Evolutionary conservation across 805 yeast species (phyloP).

Genomic region (Metahyphopichia silvanorum): DNA sequence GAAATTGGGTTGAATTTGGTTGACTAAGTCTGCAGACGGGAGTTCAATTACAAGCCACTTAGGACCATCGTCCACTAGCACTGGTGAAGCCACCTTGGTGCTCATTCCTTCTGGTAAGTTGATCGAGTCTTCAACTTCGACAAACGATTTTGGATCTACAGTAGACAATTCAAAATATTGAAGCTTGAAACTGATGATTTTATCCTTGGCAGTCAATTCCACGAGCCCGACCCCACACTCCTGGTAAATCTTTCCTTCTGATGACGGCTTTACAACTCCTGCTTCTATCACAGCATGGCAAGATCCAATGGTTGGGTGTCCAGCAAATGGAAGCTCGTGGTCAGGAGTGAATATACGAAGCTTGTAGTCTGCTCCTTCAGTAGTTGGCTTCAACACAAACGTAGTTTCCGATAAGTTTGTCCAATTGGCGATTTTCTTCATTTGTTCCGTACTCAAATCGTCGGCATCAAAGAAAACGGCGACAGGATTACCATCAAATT

Average conservation of each 20-base stretch:
- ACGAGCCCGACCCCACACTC: slow-evolving; percentile 47
- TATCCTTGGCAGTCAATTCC: slow-evolving; percentile 21
- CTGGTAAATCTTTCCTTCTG: slow-evolving; percentile 29
- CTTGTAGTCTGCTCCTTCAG: slow-evolving; percentile 40
- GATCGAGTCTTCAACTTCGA: slow-evolving; percentile 7
- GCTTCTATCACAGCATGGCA: slow-evolving; percentile 44
- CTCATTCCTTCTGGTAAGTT: slow-evolving; percentile 5
- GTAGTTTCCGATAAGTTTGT: slow-evolving; percentile 60
- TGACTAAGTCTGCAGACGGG: slow-evolving; percentile 26
- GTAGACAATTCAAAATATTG: slow-evolving; percentile 13
- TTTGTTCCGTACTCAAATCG: slow-evolving; percentile 32
- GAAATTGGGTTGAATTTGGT: slow-evolving; percentile 28
- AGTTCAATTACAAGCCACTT: slow-evolving; percentile 40
- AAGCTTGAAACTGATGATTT: slow-evolving; percentile 24
- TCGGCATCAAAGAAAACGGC: slow-evolving; percentile 48
- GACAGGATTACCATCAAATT: slow-evolving; percentile 52
- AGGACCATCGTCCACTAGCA: slow-evolving; percentile 43
- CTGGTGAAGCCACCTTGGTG: slow-evolving; percentile 15
- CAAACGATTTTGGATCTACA: slow-evolving; percentile 6
- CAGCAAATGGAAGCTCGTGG: slow-evolving; percentile 57
- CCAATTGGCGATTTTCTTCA: slow-evolving; percentile 54
- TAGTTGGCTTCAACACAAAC: slow-evolving; percentile 43
- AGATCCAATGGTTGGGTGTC: slow-evolving; percentile 61
- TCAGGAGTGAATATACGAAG: slow-evolving; percentile 49
- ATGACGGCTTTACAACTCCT: slow-evolving; percentile 21